Evolutionary conservation across 805 yeast species (phyloP).

Genomic region (Phaffomyces thermotolerans): DNA sequence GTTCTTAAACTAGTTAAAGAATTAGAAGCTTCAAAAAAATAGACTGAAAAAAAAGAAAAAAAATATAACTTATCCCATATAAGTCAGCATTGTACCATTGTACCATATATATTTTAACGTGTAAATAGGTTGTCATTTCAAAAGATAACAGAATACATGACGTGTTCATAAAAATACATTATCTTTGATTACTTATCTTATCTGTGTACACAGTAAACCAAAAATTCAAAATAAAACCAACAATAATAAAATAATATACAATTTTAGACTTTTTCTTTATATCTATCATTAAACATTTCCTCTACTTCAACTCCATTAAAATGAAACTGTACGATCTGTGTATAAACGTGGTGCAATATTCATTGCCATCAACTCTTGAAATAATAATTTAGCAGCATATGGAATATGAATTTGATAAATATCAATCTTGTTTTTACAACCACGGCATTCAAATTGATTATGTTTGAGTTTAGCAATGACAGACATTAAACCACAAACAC

Average conservation of each 20-base stretch:
- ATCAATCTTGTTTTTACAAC: constrained; percentile 97
- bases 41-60: neutral
- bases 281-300: neutral
- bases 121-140: constrained; percentile 1
- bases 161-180: neutral
- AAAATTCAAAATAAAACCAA: neutral
- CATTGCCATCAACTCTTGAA: constrained; percentile 99
- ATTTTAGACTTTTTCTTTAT: too few relatives aligned
- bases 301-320: constrained; percentile 13
- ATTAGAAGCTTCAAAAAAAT: constrained; percentile 7
- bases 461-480: constrained; percentile 97
- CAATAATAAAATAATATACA: neutral
- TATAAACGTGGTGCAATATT: constrained; percentile 95
- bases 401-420: constrained; percentile 97
- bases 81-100: too few relatives aligned
- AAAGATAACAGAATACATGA: too few relatives aligned
- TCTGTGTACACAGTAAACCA: neutral
- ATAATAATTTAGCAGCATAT: constrained; percentile 93
- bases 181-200: neutral
- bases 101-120: neutral
- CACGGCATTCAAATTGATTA: constrained; percentile 96
- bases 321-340: constrained; percentile 76
- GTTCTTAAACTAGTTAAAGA: constrained; percentile 36
- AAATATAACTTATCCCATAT: neutral
- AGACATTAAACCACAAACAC: constrained; percentile 96